Evolutionary conservation across 768 basidiomycete genomes (phyloP), one percentile per base, ranked within the genome.

Genomic region (Boletus eberwhitei): DNA sequence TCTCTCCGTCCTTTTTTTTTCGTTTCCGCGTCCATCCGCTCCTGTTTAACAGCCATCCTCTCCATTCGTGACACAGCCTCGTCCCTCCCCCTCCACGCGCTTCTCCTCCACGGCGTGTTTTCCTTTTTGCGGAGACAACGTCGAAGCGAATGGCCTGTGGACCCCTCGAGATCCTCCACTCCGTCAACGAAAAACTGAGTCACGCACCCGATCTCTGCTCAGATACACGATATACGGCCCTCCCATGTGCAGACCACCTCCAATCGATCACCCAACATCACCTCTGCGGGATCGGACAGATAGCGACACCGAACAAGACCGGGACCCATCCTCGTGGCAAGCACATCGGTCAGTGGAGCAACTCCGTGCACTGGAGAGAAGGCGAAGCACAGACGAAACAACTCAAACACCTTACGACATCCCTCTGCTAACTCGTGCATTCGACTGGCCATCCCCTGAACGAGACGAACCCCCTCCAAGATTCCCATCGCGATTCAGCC

Each of bases 231-330:
- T n/a, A n/a, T n/a, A 56, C 67, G 58, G n/a, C 16, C 36, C 57
- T 63, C 36, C 57, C 70, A 57, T 66, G 64, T 58, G 61, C 54
- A 54, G 66, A 57, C 59, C 68, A 46, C 60, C 62, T 50, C 60
- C 59, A 19, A 58, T 50, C 24, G 36, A 54, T 44, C 54, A 44
- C 44, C 24, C 65, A 63, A 26, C 40, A 50, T 45, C 57, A 42
- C 29, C 40, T 14, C 44, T 58, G 57, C 59, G 48, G 36, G 64
- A 59, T 53, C 78, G 74, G 76, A 34, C 52, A 22, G 65, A 64
- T 22, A 59, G 73, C 59, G 78, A 80, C 54, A 71, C 69, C 9
- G 81, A 80, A 57, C 73, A 77, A 36, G 78, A 79, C 8, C 69
- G 74, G 16, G 76, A 75, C 1, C 75, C 73, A 29, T 77, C 79